Base-by-base conservation (phyloP, 2,329 filamentous ascomycete genomes). In the Penicillium brevicompactum region DNA sequence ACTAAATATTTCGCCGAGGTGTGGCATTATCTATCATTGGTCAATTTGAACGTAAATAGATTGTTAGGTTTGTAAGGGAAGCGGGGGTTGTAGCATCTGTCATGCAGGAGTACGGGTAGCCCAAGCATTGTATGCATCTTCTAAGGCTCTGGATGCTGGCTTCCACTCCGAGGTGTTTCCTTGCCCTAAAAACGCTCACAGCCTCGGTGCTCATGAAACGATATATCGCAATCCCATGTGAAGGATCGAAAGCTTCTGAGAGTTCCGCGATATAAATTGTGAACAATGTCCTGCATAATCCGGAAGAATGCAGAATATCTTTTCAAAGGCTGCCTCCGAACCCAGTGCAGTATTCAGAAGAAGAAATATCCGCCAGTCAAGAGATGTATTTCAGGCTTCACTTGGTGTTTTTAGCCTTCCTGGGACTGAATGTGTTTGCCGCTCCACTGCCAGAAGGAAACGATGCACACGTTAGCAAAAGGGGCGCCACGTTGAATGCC, bases 401-500 rank as follows among this genome's bases (percentile, higher is more conserved):
- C 2, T 21, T 41, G 4, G 16, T 41, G 2, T 11, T 41, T 16
- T 21, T 41, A 16, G 10, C 14, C 16, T 16, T 41, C 21, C 38
- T 41, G 3, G 38, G 38, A 11, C 38, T 41, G 2, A 16, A 16
- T 21, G 16, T 21, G 10, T 9, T 16, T 5, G n/a, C 38, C 4
- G n/a, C 38, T 18, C 38, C 38, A 3, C 7, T 41, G 18, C n/a
- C 38, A 9, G 38, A 18, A 41, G n/a, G 16, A 21, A 21, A 8
- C 18, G 38, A 38, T 21, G 32, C 32, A 38, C 8, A 48, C 13
- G 11, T 38, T 21, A 21, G 42, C 40, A 43, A 54, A 14, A 46
- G 46, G 8, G 45, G 48, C 6, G 32, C 46, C 5, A 13, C 9
- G 5, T 49, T 61, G 21, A 61, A 61, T 40, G 31, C 45, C 22